These are phyloP conservation scores for Aquilaria yunnanensis DNA, from an alignment of 345 rosid genomes.

Conservation along the genomic window DNA sequence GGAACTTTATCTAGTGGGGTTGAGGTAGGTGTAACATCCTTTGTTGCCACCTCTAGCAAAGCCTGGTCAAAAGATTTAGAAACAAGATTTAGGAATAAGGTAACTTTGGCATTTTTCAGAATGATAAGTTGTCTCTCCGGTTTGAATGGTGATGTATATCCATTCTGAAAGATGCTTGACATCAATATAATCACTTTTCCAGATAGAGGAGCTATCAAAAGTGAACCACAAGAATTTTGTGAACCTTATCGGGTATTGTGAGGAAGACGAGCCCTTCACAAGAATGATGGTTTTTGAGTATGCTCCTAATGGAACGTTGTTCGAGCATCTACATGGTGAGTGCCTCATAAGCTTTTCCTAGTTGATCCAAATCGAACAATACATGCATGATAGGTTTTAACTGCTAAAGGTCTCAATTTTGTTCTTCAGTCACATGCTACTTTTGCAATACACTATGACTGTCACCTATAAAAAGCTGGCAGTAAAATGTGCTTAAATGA, in stretches of 20 bases:
- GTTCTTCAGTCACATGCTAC: too few relatives aligned
- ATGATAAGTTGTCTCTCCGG: too few relatives aligned
- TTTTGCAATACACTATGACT: too few relatives aligned
- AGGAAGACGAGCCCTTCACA: conserved; percentile 71
- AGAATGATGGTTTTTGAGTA: conserved; percentile 96
- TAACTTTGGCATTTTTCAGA: conserved; percentile 16
- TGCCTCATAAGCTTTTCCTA: conserved; percentile 1
- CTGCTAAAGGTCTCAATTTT: too few relatives aligned
- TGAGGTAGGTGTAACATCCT: conserved; percentile 79
- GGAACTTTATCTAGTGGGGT: conserved; percentile 90
- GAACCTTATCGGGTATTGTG: conserved; percentile 84
- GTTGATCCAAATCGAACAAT: too few relatives aligned
- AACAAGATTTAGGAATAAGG: conserved; percentile 74
- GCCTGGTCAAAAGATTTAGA: conserved; percentile 73
- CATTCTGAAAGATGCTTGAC: neutral
- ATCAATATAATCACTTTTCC: conserved; percentile 14
- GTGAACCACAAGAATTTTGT: conserved; percentile 90
- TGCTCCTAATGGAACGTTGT: conserved; percentile 94
- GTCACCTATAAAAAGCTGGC: too few relatives aligned
- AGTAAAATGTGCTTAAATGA: neutral
- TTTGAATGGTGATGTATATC: neutral
- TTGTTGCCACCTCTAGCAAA: conserved; percentile 34
- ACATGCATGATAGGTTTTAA: too few relatives aligned
- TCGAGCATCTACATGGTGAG: conserved; percentile 91
- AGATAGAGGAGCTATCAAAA: conserved; percentile 74